Percentiles rank a stretch among this genome's conserved stretches.
These are phyloP conservation scores for Penicillium taxi DNA, from an alignment of 495 filamentous ascomycete genomes.

Conservation along the genomic window DNA sequence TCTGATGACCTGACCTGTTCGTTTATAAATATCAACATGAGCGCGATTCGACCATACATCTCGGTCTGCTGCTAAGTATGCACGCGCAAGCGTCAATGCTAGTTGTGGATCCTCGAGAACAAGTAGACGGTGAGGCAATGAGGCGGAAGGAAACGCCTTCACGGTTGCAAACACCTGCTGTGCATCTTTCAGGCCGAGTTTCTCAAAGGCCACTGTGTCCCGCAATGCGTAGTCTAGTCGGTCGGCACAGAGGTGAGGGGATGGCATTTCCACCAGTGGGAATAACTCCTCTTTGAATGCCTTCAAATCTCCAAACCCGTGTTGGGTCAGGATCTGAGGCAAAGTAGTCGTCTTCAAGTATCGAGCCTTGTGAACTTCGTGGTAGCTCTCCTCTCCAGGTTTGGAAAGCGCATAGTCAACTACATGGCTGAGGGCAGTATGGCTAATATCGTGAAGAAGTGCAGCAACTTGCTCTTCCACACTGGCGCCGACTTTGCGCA, in stretches of 20 bases:
- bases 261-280: constrained; percentile 32
- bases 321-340: constrained; percentile 24
- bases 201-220: constrained; percentile 28
- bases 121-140: constrained; percentile 22
- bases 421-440: constrained; percentile 38
- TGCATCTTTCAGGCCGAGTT: constrained; percentile 22
- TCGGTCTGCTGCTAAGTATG: constrained; percentile 27
- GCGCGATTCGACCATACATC: constrained; percentile 32
- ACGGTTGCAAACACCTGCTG: constrained; percentile 18
- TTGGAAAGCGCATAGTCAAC: constrained; percentile 33
- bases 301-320: constrained; percentile 21
- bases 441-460: constrained; percentile 37
- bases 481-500: constrained; percentile 30
- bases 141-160: constrained; percentile 21
- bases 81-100: constrained; percentile 24
- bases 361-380: constrained; percentile 36
- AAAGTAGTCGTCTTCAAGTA: constrained; percentile 30
- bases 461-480: constrained; percentile 37
- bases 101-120: constrained; percentile 24
- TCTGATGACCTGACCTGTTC: constrained; percentile 28
- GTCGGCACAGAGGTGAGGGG: constrained; percentile 38
- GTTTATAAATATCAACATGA: constrained; percentile 24
- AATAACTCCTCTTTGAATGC: constrained; percentile 33
- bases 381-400: constrained; percentile 34
- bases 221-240: constrained; percentile 37